phyloP scores from a whole-genome alignment of 768 basidiomycete species.

The Leucocoprinus leucothites region DNA sequence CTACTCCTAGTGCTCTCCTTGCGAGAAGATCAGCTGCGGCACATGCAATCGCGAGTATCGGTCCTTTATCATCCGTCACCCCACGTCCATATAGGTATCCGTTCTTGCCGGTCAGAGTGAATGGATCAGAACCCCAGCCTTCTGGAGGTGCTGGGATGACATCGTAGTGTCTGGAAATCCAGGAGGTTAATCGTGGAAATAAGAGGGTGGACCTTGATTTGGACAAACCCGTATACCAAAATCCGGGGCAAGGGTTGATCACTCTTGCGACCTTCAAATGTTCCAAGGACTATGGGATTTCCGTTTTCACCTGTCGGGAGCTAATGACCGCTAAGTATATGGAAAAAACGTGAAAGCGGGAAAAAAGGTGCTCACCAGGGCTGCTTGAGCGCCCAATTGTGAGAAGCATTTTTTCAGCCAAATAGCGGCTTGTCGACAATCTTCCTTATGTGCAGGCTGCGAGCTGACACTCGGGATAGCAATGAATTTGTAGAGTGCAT shows the following conservation, averaged over 20 bases:
- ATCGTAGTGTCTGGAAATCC: slow-evolving; percentile 83
- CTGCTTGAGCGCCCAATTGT: slow-evolving; percentile 83
- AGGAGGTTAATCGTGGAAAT: neutral
- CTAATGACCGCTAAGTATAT: slow-evolving; percentile 32
- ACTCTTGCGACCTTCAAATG: slow-evolving; percentile 70
- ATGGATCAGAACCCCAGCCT: slow-evolving; percentile 86
- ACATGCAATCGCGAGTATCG: slow-evolving; percentile 86
- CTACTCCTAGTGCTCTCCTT: slow-evolving; percentile 71
- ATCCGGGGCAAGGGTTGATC: slow-evolving; percentile 65
- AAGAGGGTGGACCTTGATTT: neutral
- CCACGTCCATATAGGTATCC: slow-evolving; percentile 91
- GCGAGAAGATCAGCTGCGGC: slow-evolving; percentile 82
- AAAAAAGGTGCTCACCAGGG: slow-evolving; percentile 47
- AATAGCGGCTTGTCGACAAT: slow-evolving; percentile 92
- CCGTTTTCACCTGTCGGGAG: slow-evolving; percentile 71
- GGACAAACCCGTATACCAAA: slow-evolving; percentile 81
- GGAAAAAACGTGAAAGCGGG: too few relatives aligned
- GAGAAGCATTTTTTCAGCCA: slow-evolving; percentile 87
- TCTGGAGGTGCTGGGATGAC: slow-evolving; percentile 79
- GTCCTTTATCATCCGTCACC: slow-evolving; percentile 94
- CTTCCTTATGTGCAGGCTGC: slow-evolving; percentile 62
- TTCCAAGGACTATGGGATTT: slow-evolving; percentile 89
- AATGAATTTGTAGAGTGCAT: slow-evolving; percentile 81
- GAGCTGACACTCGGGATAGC: slow-evolving; percentile 86
- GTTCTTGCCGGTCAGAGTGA: slow-evolving; percentile 75